phyloP scores from a whole-genome alignment of 306 rosid genomes.

The Prunus mira region DNA sequence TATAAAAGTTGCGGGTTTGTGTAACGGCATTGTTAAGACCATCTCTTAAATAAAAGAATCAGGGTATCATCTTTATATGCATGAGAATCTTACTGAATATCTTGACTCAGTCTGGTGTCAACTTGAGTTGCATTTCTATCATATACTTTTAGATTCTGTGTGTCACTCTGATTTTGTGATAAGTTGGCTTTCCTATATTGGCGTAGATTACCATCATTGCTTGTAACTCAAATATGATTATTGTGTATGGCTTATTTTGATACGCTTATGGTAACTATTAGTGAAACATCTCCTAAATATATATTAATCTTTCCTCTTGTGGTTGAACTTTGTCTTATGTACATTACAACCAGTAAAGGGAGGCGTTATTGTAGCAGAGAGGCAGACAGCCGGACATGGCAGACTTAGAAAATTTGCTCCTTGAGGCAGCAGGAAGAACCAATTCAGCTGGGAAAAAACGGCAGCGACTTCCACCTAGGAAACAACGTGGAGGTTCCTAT shows the following conservation, averaged over 20 bases:
- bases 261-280: neutral
- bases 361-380: neutral
- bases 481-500: conserved; percentile 17
- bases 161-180: neutral
- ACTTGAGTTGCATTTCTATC: neutral
- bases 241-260: neutral
- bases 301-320: neutral
- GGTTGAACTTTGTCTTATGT: neutral
- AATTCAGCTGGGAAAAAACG: conserved; percentile 29
- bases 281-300: neutral
- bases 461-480: conserved; percentile 21
- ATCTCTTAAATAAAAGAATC: neutral
- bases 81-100: neutral
- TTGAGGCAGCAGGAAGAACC: conserved; percentile 72
- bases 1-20: neutral
- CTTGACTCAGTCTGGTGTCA: neutral
- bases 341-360: neutral
- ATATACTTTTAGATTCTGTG: neutral
- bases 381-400: conserved; percentile 27
- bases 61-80: neutral
- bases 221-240: neutral
- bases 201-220: neutral
- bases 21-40: neutral
- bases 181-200: neutral
- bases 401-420: conserved; percentile 66